phyloP scores from a whole-genome alignment of 2,329 filamentous ascomycete species.

The Ophidiomyces ophidiicola region DNA sequence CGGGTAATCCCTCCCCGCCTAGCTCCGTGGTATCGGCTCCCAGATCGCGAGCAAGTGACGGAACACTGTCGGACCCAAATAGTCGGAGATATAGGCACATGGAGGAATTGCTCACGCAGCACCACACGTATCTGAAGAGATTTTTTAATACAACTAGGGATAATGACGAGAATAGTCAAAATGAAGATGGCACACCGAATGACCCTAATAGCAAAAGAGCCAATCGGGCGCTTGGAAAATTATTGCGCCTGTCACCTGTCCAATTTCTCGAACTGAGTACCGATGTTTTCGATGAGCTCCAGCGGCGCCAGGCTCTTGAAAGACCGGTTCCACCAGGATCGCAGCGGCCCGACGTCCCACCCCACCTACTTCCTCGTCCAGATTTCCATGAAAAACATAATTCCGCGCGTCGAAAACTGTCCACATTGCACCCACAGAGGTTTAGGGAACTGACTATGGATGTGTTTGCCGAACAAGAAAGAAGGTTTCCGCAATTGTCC shows the following conservation, averaged over 20 bases:
- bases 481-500: conserved; percentile 72
- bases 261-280: conserved; percentile 97
- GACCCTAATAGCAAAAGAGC: conserved; percentile 62
- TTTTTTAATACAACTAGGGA: conserved; percentile 59
- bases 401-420: conserved; percentile 89
- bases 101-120: conserved; percentile 64
- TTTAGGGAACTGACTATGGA: conserved; percentile 91
- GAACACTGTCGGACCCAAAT: conserved; percentile 55
- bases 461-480: conserved; percentile 88
- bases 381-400: conserved; percentile 95
- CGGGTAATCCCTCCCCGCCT: conserved; percentile 63
- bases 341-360: conserved; percentile 42
- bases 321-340: conserved; percentile 23
- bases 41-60: conserved; percentile 59
- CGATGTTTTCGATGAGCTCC: conserved; percentile 90
- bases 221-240: conserved; percentile 87
- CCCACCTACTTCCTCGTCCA: conserved; percentile 69
- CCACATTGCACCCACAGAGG: conserved; percentile 70
- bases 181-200: conserved; percentile 71
- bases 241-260: conserved; percentile 74
- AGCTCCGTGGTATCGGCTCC: conserved; percentile 56
- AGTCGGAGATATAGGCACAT: conserved; percentile 46
- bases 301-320: conserved; percentile 64
- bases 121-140: conserved; percentile 66
- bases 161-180: conserved; percentile 61